Base-by-base conservation (phyloP, 176 grass and related monocot species). In the Paspalum vaginatum region DNA sequence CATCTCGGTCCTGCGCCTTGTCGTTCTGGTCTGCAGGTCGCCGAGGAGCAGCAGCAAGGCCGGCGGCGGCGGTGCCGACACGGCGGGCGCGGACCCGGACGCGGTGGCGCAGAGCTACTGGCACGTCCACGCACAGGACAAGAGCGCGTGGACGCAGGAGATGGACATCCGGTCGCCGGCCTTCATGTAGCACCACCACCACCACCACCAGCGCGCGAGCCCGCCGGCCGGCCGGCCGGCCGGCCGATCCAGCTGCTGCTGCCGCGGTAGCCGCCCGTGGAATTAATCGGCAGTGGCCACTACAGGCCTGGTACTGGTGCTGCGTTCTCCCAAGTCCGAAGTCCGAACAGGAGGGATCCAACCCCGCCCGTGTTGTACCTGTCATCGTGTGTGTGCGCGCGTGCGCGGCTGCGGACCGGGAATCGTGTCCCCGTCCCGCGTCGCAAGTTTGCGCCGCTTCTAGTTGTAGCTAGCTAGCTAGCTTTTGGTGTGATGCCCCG, bases 111-210 rank as follows among this genome's bases (percentile, higher is more conserved):
- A 94, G 62, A 98, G 72, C 72, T 98, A 98, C 83, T 98, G 92
- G 92, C 76, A 94, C 78, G 87, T 98, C 56, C 95, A 98, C 68
- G 40, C 61, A 26, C 95, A 98, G 58, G 83, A 94, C 76, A 92
- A 83, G 87, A 88, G 83, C 39, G 92, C 95, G n/a, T 98, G 95
- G 95, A 94, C 95, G 50, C 92, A 89, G 22, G 95, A 98, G 90
- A 83, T 98, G 86, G 85, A 94, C 76, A 79, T 98, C 81, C 87
- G 88, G 55, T 81, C 92, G 43, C 57, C 92, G 61, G 80, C 62
- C 66, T 68, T 25, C 45, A 79, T 75, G 86, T 84, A 88, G 81
- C 11, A 7, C 18, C 14, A 63, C 25, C 37, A 55, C n/a, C n/a
- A n/a, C n/a, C n/a, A n/a, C n/a, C n/a, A n/a, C n/a, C n/a, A 46